Evolutionary conservation across 371 early-diverging fungal species (phyloP).

Genomic region (Mucor sp.): DNA sequence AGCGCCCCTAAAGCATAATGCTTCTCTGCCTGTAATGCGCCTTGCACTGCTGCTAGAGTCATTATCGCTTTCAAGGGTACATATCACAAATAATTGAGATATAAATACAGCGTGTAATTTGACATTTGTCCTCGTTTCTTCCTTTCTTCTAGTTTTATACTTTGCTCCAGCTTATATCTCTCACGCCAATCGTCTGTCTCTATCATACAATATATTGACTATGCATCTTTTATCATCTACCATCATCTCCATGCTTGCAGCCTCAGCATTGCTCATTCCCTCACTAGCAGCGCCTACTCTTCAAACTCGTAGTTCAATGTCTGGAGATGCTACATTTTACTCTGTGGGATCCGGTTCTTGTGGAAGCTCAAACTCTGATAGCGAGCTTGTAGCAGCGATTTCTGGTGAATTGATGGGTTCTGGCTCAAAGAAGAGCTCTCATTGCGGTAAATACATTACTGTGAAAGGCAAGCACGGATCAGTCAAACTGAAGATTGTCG

Average conservation of each 20-base stretch:
- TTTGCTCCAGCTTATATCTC: not conserved
- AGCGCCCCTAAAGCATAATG: not conserved
- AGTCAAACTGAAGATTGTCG: slow-evolving; percentile 48
- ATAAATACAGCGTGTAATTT: not conserved
- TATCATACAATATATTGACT: not conserved
- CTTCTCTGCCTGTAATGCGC: not conserved
- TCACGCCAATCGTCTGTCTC: not conserved
- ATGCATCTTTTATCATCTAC: not conserved
- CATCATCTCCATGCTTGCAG: not conserved
- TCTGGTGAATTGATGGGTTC: slow-evolving; percentile 26
- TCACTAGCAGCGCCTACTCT: slow-evolving; percentile 17
- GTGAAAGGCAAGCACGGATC: slow-evolving; percentile 33
- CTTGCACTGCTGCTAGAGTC: not conserved
- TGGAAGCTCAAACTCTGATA: slow-evolving; percentile 29
- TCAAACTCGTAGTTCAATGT: slow-evolving; percentile 17
- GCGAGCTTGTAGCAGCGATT: slow-evolving; percentile 40
- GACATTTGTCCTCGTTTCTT: not conserved
- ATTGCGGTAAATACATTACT: slow-evolving; percentile 49
- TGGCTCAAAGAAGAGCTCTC: slow-evolving; percentile 21
- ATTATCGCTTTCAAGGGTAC: not conserved
- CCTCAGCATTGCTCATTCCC: not conserved
- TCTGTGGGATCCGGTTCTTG: slow-evolving; percentile 46
- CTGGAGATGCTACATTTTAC: slow-evolving; percentile 46
- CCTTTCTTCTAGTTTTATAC: not conserved
- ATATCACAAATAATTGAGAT: not conserved